These are phyloP conservation scores for Penicillium sp. DNA, from an alignment of 2,329 filamentous ascomycete genomes.

Conservation along the genomic window DNA sequence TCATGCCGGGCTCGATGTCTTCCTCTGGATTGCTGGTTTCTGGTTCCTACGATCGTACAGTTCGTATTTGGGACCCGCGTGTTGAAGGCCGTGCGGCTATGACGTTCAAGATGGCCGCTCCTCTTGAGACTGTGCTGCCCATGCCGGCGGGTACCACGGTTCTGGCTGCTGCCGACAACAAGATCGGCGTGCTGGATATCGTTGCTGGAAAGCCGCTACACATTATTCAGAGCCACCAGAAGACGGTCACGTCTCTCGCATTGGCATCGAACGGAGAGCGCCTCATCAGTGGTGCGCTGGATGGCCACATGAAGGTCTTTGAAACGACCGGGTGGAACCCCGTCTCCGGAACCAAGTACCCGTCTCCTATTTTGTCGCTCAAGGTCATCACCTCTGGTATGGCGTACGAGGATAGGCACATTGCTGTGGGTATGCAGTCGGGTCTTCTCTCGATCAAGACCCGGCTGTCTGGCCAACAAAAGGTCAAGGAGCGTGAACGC, in stretches of 20 bases:
- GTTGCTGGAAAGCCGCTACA: slow-evolving; percentile 87
- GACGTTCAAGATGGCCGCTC: slow-evolving; percentile 92
- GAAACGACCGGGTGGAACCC: slow-evolving; percentile 95
- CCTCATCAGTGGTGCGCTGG: slow-evolving; percentile 84
- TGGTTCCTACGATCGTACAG: slow-evolving; percentile 93
- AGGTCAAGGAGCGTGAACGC: slow-evolving; percentile 74
- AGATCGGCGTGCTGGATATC: slow-evolving; percentile 89
- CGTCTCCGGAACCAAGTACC: slow-evolving; percentile 92
- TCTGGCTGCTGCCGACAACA: slow-evolving; percentile 81
- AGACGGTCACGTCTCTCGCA: slow-evolving; percentile 89
- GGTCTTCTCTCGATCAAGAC: slow-evolving; percentile 91
- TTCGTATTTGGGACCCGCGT: slow-evolving; percentile 90
- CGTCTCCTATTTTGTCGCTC: slow-evolving; percentile 85
- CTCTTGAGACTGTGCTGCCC: slow-evolving; percentile 86
- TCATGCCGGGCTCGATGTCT: slow-evolving; percentile 73
- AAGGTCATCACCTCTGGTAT: slow-evolving; percentile 73
- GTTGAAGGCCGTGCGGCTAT: slow-evolving; percentile 74
- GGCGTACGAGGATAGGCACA: slow-evolving; percentile 81
- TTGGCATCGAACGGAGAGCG: slow-evolving; percentile 80
- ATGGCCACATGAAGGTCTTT: slow-evolving; percentile 97
- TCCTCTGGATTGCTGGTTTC: slow-evolving; percentile 77
- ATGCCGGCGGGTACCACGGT: slow-evolving; percentile 86
- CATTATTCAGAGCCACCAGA: slow-evolving; percentile 92
- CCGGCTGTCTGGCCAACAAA: slow-evolving; percentile 82
- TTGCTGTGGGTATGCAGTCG: slow-evolving; percentile 93